Evolutionary conservation across 768 basidiomycete species (phyloP).

Genomic region (Mycena belliarum): DNA sequence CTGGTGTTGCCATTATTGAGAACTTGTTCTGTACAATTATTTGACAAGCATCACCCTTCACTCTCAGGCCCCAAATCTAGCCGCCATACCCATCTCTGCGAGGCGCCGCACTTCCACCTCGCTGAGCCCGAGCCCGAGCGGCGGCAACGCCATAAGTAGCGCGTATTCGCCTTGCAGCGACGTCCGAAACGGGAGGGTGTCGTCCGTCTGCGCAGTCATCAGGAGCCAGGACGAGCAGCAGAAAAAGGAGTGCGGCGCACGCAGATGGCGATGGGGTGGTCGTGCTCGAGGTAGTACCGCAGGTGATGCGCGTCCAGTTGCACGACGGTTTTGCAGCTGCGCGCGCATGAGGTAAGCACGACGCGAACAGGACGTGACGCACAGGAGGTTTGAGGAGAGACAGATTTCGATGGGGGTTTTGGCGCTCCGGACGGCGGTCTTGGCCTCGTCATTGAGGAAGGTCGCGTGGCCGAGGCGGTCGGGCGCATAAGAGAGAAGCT

Average conservation of each 20-base stretch:
- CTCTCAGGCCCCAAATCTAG: not conserved
- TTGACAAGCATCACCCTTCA: too few species aligned
- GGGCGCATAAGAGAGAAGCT: slow-evolving; percentile 66
- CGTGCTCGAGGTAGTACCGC: slow-evolving; percentile 46
- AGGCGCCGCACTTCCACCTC: slow-evolving; percentile 46
- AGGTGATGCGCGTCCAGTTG: slow-evolving; percentile 60
- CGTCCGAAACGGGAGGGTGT: slow-evolving; percentile 59
- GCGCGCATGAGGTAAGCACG: not conserved
- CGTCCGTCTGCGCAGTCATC: slow-evolving; percentile 50
- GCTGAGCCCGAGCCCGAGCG: slow-evolving; percentile 53
- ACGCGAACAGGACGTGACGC: slow-evolving; percentile 13
- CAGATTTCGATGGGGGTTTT: slow-evolving; percentile 79
- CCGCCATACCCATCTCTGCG: slow-evolving; percentile 50
- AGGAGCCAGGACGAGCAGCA: not conserved
- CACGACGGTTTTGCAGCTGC: slow-evolving; percentile 52
- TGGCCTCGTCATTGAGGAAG: slow-evolving; percentile 65
- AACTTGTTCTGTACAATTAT: too few species aligned
- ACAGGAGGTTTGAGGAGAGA: slow-evolving; percentile 78
- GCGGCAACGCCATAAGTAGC: slow-evolving; percentile 54
- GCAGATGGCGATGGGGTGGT: slow-evolving; percentile 59
- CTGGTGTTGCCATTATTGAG: too few species aligned
- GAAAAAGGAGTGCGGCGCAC: slow-evolving; percentile 34
- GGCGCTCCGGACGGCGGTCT: slow-evolving; percentile 49
- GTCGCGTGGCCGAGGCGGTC: slow-evolving; percentile 81
- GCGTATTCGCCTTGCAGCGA: slow-evolving; percentile 61